phyloP scores from a whole-genome alignment of 1,139 yeast genomes.

The Spathaspora sp. region DNA sequence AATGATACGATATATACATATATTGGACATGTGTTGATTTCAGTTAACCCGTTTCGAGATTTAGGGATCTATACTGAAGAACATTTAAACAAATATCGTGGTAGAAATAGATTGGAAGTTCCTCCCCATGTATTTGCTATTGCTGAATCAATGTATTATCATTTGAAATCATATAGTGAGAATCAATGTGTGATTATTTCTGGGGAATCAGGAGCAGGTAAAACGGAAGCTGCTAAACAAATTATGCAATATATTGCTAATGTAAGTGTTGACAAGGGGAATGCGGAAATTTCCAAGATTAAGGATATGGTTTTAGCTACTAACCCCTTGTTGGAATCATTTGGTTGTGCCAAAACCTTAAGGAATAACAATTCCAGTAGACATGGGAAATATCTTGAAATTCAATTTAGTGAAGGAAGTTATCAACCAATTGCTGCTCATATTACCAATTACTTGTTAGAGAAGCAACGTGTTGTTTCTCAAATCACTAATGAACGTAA shows the following conservation, averaged over 20 bases:
- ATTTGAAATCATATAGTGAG: slow-evolving; percentile 90
- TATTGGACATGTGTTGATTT: slow-evolving; percentile 85
- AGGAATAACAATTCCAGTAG: slow-evolving; percentile 96
- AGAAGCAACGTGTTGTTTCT: slow-evolving; percentile 92
- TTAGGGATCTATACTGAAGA: slow-evolving; percentile 89
- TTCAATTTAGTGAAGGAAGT: slow-evolving; percentile 68
- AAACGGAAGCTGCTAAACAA: slow-evolving; percentile 97
- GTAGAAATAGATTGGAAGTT: slow-evolving; percentile 90
- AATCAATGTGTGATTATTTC: slow-evolving; percentile 97
- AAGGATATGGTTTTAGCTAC: slow-evolving; percentile 98
- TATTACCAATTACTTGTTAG: slow-evolving; percentile 90
- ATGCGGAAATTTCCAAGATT: slow-evolving; percentile 68
- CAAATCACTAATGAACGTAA: slow-evolving; percentile 92
- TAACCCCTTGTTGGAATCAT: slow-evolving; percentile 91
- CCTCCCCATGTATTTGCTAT: slow-evolving; percentile 99
- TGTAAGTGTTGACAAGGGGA: slow-evolving; percentile 51
- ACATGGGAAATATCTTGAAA: slow-evolving; percentile 96
- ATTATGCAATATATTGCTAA: slow-evolving; percentile 98
- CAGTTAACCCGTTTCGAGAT: slow-evolving; percentile 96
- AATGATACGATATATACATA: slow-evolving; percentile 89
- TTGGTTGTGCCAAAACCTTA: slow-evolving; percentile 97
- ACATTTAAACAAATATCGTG: slow-evolving; percentile 73
- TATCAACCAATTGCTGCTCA: slow-evolving; percentile 94
- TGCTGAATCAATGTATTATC: slow-evolving; percentile 96
- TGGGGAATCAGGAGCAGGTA: slow-evolving; percentile 99